phyloP scores from a whole-genome alignment of 306 rosid species.

The Trichosanthes truncata region DNA sequence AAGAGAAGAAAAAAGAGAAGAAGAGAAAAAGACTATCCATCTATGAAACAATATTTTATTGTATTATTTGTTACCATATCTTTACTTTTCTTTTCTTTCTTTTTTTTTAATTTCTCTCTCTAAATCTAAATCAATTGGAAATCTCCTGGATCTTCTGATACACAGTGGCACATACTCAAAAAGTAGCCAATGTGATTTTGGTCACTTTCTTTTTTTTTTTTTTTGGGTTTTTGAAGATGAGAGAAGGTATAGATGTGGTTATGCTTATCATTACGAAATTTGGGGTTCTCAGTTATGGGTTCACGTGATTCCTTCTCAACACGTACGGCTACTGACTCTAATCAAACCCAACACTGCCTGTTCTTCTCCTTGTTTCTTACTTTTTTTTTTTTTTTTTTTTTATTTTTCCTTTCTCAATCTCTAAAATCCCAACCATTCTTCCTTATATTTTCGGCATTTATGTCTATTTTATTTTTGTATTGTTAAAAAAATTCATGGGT shows the following conservation, averaged over 20 bases:
- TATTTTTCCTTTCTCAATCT: too few species aligned
- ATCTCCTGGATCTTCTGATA: background rate
- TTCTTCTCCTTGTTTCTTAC: background rate
- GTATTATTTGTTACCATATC: too few species aligned
- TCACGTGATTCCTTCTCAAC: constrained; percentile 51
- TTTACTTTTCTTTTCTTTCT: too few species aligned
- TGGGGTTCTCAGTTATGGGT: constrained; percentile 30
- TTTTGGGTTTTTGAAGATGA: constrained; percentile 18
- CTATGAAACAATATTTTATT: constrained; percentile 9
- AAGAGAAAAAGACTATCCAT: background rate
- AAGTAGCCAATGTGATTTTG: constrained; percentile 14
- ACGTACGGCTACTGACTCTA: constrained; percentile 30
- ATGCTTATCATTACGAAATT: constrained; percentile 23
- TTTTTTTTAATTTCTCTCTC: constrained; percentile 11
- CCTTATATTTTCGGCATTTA: too few species aligned
- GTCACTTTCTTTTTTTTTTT: background rate
- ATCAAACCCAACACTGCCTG: constrained; percentile 33
- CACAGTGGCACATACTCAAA: constrained; percentile 5
- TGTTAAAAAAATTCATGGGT: too few species aligned
- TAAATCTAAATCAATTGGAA: constrained; percentile 16
- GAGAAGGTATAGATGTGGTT: background rate
- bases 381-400: too few species aligned
- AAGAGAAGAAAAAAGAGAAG: background rate
- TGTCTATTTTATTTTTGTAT: too few species aligned
- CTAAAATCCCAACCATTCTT: background rate